Percentiles rank a stretch among this genome's conserved stretches.
Evolutionary conservation across 257 asterid genomes (phyloP).

Genomic region (Verbena officinalis): DNA sequence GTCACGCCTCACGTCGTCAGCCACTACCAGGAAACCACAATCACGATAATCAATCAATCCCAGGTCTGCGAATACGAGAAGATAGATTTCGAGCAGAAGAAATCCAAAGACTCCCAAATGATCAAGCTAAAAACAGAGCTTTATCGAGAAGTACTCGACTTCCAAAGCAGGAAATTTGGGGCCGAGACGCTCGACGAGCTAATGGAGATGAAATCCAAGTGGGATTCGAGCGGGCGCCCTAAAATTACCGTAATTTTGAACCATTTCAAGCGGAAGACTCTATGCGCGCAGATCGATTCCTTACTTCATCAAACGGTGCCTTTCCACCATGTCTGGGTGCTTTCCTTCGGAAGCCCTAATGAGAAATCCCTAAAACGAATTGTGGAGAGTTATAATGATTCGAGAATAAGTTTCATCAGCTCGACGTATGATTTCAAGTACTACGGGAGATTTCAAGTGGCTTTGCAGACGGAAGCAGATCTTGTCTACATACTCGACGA

Average conservation of each 20-base stretch:
- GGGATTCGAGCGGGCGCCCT: constrained; percentile 57
- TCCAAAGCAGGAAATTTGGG: constrained; percentile 50
- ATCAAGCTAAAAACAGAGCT: constrained; percentile 78
- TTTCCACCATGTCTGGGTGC: constrained; percentile 89
- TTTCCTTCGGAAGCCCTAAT: constrained; percentile 90
- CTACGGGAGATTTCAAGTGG: constrained; percentile 94
- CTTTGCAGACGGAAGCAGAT: constrained; percentile 84
- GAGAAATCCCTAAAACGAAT: constrained; percentile 59
- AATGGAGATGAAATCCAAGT: constrained; percentile 71
- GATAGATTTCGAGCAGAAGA: constrained; percentile 83
- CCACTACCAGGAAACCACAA: constrained; percentile 43
- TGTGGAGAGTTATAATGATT: constrained; percentile 64
- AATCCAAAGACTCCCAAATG: constrained; percentile 66
- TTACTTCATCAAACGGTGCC: constrained; percentile 80
- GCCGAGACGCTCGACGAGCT: constrained; percentile 63
- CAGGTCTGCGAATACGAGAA: constrained; percentile 76
- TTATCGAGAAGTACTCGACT: constrained; percentile 55
- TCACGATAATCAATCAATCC: constrained; percentile 28
- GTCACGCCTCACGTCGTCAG: constrained; percentile 51
- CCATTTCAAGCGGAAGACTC: constrained; percentile 86
- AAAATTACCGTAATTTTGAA: constrained; percentile 77
- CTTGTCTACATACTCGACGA: constrained; percentile 84
- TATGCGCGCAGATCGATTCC: constrained; percentile 85
- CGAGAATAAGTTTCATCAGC: constrained; percentile 73
- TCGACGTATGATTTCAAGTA: constrained; percentile 90